A percentile compares a stretch with the other conserved stretches of the same genome.
Conservation (phyloP, 1,284 basidiomycete genomes). For the Leccinum glutinopallens region DNA sequence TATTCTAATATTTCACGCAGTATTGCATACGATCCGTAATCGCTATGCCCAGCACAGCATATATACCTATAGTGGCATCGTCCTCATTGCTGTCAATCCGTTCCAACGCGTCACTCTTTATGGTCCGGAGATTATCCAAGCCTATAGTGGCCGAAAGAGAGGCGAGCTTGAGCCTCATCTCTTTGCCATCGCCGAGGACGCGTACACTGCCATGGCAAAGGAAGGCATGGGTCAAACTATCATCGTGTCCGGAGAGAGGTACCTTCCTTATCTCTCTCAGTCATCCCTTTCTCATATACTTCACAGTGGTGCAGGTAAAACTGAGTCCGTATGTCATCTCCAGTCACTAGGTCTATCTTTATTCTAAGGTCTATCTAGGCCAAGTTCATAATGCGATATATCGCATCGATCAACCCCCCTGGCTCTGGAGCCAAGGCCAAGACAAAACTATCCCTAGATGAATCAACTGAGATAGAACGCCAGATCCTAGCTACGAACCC, state of each 20-base stretch:
- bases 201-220: constrained; percentile 96
- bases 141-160: constrained; percentile 90
- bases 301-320: constrained; percentile 95
- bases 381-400: constrained; percentile 99
- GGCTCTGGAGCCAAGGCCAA: constrained; percentile 61
- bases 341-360: constrained; percentile 4
- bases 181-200: constrained; percentile 99
- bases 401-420: constrained; percentile 96
- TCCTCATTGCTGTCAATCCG: constrained; percentile 97
- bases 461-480: constrained; percentile 92
- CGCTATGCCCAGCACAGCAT: constrained; percentile 97
- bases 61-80: constrained; percentile 98
- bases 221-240: constrained; percentile 97
- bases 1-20: constrained; percentile 43
- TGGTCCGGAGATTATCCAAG: constrained; percentile 96
- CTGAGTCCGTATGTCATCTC: constrained; percentile 77
- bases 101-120: constrained; percentile 94
- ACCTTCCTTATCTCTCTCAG: constrained; percentile 25
- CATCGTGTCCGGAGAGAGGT: constrained; percentile 99
- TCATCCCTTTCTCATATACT: constrained; percentile 28
- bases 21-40: constrained; percentile 95
- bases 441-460: constrained; percentile 73
- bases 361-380: constrained; percentile 52
- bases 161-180: constrained; percentile 98
- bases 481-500: constrained; percentile 99